Evolutionary conservation across 2,329 filamentous ascomycete genomes (phyloP).

Genomic region (Chaetomium strumarium): DNA sequence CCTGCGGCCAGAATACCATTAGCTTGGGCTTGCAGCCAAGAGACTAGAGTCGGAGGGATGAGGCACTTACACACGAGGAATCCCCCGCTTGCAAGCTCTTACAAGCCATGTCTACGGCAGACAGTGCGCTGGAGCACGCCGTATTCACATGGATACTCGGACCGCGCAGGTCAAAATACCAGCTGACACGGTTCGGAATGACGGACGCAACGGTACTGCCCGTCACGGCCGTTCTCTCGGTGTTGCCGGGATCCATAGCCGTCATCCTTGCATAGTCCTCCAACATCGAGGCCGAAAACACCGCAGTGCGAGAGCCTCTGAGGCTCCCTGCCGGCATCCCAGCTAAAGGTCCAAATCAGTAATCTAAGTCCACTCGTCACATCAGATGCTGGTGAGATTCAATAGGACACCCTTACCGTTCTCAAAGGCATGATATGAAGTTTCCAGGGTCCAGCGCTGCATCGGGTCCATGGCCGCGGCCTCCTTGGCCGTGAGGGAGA

Average conservation of each 20-base stretch:
- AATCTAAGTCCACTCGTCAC: no score
- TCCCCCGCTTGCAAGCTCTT: conserved; percentile 22
- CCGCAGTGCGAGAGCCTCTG: not conserved
- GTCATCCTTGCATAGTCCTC: not conserved
- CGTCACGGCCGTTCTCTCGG: conserved; percentile 23
- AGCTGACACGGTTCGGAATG: conserved; percentile 22
- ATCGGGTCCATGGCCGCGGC: conserved; percentile 29
- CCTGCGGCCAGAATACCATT: conserved; percentile 19
- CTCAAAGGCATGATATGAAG: not conserved
- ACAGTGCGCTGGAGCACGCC: conserved; percentile 25
- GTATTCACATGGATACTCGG: conserved; percentile 24
- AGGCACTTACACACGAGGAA: no score
- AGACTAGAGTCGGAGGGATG: no score
- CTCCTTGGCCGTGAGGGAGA: conserved; percentile 33
- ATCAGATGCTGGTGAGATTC: conserved; percentile 5
- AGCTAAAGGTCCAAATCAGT: not conserved
- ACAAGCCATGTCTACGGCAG: conserved; percentile 24
- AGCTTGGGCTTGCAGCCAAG: no score
- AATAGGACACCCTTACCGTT: not conserved
- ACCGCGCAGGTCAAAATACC: conserved; percentile 24
- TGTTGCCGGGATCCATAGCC: conserved; percentile 21
- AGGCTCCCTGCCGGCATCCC: not conserved
- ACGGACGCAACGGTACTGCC: conserved; percentile 23
- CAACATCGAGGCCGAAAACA: not conserved
- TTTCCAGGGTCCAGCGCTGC: not conserved